These are phyloP conservation scores for Leccinellum albellum DNA, from an alignment of 768 basidiomycete species.

Conservation along the genomic window DNA sequence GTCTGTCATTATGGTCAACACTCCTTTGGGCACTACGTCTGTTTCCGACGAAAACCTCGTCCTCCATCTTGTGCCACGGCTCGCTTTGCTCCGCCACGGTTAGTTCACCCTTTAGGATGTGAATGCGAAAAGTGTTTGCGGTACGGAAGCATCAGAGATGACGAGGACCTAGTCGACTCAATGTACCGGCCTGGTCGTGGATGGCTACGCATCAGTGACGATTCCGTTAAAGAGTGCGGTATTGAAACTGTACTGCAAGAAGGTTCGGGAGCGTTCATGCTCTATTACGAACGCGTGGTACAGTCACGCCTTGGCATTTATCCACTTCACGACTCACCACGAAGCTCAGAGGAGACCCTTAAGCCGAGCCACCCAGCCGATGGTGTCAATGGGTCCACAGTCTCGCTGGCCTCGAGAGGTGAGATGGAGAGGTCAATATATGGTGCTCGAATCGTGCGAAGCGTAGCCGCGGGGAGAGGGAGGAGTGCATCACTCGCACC, in stretches of 20 bases:
- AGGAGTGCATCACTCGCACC: conserved; percentile 37
- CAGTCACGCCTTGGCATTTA: conserved; percentile 34
- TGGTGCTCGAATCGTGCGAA: conserved; percentile 53
- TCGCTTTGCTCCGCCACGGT: conserved; percentile 39
- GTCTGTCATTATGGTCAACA: conserved; percentile 94
- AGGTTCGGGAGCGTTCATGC: conserved; percentile 80
- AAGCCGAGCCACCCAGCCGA: conserved; percentile 40
- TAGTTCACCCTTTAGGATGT: conserved; percentile 43
- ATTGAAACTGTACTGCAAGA: conserved; percentile 71
- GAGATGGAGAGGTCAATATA: conserved; percentile 23
- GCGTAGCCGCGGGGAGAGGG: conserved; percentile 46
- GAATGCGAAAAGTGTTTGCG: conserved; percentile 43
- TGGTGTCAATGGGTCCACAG: conserved; percentile 45
- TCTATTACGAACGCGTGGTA: conserved; percentile 83
- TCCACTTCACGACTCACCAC: conserved; percentile 34
- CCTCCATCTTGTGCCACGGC: conserved; percentile 36
- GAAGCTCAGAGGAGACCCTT: conserved; percentile 65
- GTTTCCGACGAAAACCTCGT: conserved; percentile 80
- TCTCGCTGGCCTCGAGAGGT: conserved; percentile 36
- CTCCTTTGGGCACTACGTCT: conserved; percentile 92
- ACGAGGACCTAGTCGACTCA: conserved; percentile 36
- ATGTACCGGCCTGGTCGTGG: conserved; percentile 49
- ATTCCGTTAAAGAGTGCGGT: conserved; percentile 70
- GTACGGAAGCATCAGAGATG: conserved; percentile 58
- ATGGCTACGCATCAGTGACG: conserved; percentile 90